These are phyloP conservation scores for Tricholoma flavovirens DNA, from an alignment of 768 basidiomycete species.

Conservation along the genomic window DNA sequence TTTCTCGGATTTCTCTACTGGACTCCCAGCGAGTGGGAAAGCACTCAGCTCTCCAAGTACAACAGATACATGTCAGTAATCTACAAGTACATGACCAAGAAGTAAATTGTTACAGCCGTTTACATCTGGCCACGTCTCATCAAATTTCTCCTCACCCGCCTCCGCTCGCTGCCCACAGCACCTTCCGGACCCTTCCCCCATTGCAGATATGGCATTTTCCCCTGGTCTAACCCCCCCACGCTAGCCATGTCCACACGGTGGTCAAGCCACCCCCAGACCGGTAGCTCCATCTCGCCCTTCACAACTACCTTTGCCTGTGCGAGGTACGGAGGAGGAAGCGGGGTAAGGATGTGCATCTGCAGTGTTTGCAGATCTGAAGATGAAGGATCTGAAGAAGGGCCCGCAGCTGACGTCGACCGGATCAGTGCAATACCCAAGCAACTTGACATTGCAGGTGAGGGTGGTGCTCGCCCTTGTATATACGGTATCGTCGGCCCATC, in stretches of 20 bases:
- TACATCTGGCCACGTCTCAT: slow-evolving; percentile 78
- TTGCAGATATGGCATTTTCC: slow-evolving; percentile 69
- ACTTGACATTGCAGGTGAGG: slow-evolving; percentile 52
- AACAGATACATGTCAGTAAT: too few relatives aligned
- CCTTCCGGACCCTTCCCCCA: slow-evolving; percentile 63
- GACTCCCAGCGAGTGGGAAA: too few relatives aligned
- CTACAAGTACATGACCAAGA: background rate
- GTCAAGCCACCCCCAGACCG: slow-evolving; percentile 84
- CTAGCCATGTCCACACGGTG: slow-evolving; percentile 35
- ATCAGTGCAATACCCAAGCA: slow-evolving; percentile 79
- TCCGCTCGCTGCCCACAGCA: slow-evolving; percentile 58
- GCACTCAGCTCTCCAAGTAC: too few relatives aligned
- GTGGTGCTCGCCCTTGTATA: slow-evolving; percentile 45
- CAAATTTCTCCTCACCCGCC: slow-evolving; percentile 76
- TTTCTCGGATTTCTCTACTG: too few relatives aligned
- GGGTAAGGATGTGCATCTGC: slow-evolving; percentile 73
- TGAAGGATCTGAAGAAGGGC: background rate
- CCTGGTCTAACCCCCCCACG: slow-evolving; percentile 46
- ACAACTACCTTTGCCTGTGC: slow-evolving; percentile 46
- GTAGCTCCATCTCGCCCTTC: slow-evolving; percentile 86
- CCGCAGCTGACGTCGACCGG: slow-evolving; percentile 32
- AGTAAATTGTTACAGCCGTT: background rate
- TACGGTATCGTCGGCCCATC: slow-evolving; percentile 42
- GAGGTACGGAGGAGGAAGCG: slow-evolving; percentile 51
- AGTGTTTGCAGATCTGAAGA: slow-evolving; percentile 8